Conservation (phyloP, 192 early-diverging fungal genomes). For the Backusella morwellensis region DNA sequence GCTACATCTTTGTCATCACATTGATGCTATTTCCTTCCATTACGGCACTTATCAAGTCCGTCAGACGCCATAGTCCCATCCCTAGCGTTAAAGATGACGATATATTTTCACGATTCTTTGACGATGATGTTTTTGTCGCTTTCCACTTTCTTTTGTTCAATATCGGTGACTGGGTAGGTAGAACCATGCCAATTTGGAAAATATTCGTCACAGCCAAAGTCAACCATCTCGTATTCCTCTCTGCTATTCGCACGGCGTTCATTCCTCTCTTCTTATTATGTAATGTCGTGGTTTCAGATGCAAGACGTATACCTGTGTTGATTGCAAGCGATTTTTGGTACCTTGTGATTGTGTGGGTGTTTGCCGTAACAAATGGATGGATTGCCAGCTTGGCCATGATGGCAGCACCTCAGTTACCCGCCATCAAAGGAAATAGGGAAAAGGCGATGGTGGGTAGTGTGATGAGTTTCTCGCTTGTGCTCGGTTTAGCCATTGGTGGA, state of each 20-base stretch:
- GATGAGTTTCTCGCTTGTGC: constrained; percentile 60
- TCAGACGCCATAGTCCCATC: neutral
- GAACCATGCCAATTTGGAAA: constrained; percentile 45
- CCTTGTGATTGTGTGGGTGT: constrained; percentile 52
- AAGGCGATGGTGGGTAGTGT: constrained; percentile 55
- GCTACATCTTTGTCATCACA: constrained; percentile 64
- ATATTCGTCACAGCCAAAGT: constrained; percentile 49
- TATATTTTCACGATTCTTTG: constrained; percentile 31
- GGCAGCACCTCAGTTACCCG: constrained; percentile 40
- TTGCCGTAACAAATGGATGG: constrained; percentile 70
- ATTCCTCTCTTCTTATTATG: constrained; percentile 63
- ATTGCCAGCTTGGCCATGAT: constrained; percentile 64
- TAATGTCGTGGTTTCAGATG: neutral
- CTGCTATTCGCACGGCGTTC: constrained; percentile 52
- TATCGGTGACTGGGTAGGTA: constrained; percentile 71
- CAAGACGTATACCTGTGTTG: constrained; percentile 33
- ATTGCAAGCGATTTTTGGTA: constrained; percentile 46
- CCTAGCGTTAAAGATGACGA: neutral
- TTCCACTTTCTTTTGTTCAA: constrained; percentile 75
- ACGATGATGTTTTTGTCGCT: constrained; percentile 63
- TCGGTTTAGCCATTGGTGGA: constrained; percentile 71
- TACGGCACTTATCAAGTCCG: constrained; percentile 64
- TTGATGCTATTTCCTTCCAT: constrained; percentile 74
- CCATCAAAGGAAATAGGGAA: constrained; percentile 33
- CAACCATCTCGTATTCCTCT: constrained; percentile 40